Evolutionary conservation across 1,284 basidiomycete species (phyloP), one percentile per base, ranked within the genome.

Genomic region (Apiotrichum brassicae): DNA sequence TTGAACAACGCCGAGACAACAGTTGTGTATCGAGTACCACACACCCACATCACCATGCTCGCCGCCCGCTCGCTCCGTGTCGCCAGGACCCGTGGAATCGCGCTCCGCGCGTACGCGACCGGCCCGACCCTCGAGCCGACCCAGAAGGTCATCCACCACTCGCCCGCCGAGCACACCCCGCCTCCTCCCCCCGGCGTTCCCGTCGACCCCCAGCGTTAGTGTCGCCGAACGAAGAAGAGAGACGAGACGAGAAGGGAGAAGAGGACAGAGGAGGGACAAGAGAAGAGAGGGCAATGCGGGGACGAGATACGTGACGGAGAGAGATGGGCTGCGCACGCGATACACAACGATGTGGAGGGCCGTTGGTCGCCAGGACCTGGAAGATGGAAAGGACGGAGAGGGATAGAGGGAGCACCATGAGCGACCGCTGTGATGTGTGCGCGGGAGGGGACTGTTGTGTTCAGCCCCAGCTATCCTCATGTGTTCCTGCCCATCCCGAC

Each of bases 181-280:
- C 49, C 55, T 32, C 60, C 60, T 22, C 60, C 60, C 23, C 65
- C 65, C 19, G 68, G 68, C 44, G 58, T 68, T 42, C 61, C 66
- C 50, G 51, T 68, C 48, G 69, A 71, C 57, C 69, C 69, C n/a
- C 66, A 68, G 55, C 57, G 69, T 71, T 49, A 46, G 69, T 66
- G 42, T 34, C 32, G 18, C 7, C 19, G 13, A 24, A 16, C n/a
- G 40, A 30, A 19, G 25, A 26, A 18, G 34, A 20, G 32, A 16
- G 12, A 20, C 16, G 43, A 43, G 32, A n/a, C 11, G 33, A 34
- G 18, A 34, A 8, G n/a, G 14, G 14, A 22, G 43, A 28, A 16
- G 16, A 38, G 42, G 35, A 37, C 38, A 13, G n/a, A 30, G 28
- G 28, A 30, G 28, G 28, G 14, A 30, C 28, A 14, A 30, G 28